These are phyloP conservation scores for Phaeodactylum tricornutum DNA, from an alignment of 108 stramenopile genomes.

Conservation along the genomic window DNA sequence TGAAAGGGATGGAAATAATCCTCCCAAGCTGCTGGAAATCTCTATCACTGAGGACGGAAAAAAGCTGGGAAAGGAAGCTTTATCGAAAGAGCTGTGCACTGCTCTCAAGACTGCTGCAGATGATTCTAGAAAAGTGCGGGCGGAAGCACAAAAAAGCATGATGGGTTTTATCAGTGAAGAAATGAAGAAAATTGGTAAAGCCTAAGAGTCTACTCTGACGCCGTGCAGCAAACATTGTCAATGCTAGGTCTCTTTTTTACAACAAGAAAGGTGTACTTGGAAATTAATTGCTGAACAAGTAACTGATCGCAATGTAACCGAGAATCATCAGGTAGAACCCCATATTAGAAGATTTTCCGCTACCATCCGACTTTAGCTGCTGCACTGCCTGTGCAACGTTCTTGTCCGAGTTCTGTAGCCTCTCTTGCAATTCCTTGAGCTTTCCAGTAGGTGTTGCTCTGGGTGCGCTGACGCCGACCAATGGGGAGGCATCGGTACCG, in stretches of 20 bases:
- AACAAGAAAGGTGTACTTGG: neutral
- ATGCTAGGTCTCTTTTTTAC: neutral
- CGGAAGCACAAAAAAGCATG: constrained; percentile 69
- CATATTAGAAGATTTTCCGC: constrained; percentile 43
- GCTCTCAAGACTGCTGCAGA: constrained; percentile 44
- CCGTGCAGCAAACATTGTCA: too few relatives aligned
- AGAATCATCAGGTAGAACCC: constrained; percentile 89
- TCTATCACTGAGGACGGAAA: constrained; percentile 67
- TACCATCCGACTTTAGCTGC: constrained; percentile 47
- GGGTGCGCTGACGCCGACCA: neutral
- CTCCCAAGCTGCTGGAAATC: constrained; percentile 56
- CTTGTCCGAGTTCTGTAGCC: constrained; percentile 61
- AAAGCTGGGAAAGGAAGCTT: constrained; percentile 44
- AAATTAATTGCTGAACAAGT: constrained; percentile 41
- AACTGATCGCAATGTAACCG: constrained; percentile 82
- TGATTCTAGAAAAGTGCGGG: constrained; percentile 40
- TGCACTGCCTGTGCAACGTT: constrained; percentile 77
- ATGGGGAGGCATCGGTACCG: constrained; percentile 11
- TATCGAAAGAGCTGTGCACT: constrained; percentile 44
- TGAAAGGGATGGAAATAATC: constrained; percentile 65
- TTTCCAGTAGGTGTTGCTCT: constrained; percentile 81
- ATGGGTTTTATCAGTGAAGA: constrained; percentile 61
- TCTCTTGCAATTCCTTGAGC: constrained; percentile 75
- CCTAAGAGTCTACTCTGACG: too few relatives aligned
- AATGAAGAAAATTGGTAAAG: constrained; percentile 44